These are phyloP conservation scores for Prunus padus DNA, from an alignment of 306 rosid species.

Conservation along the genomic window DNA sequence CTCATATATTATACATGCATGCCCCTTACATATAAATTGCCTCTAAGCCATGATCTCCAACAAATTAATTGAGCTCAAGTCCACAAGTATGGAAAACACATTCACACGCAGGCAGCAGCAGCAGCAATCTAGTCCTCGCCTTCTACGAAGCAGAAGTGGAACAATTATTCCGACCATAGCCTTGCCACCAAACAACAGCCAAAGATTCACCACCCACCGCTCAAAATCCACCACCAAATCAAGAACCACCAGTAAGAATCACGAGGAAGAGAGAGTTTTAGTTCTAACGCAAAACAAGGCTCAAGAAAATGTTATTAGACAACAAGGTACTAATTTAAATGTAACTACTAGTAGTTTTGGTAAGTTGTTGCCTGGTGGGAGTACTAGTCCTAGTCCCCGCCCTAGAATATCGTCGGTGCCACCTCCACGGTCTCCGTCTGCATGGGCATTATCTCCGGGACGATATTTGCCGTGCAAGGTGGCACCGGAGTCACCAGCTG, in stretches of 20 bases:
- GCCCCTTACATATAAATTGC: background rate
- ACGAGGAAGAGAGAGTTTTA: constrained; percentile 17
- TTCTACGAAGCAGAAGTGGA: constrained; percentile 53
- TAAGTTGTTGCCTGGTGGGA: constrained; percentile 30
- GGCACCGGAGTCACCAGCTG: background rate
- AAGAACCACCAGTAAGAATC: constrained; percentile 19
- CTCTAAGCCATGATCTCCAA: background rate
- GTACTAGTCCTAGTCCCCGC: constrained; percentile 19
- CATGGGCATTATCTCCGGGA: constrained; percentile 87
- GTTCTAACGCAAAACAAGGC: constrained; percentile 7
- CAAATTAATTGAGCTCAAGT: background rate
- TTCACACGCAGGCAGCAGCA: constrained; percentile 14
- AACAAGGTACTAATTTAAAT: constrained; percentile 12
- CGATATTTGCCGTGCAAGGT: constrained; percentile 32
- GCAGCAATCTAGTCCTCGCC: constrained; percentile 32
- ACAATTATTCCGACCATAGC: constrained; percentile 22
- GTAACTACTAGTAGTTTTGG: background rate
- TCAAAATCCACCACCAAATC: constrained; percentile 49
- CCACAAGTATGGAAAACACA: constrained; percentile 1
- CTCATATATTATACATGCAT: background rate
- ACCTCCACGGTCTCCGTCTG: constrained; percentile 41
- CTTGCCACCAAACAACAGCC: constrained; percentile 26
- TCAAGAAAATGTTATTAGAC: constrained; percentile 15
- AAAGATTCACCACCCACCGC: constrained; percentile 26
- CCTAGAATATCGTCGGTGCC: background rate